A percentile compares a stretch with the other conserved stretches of the same genome.
Evolutionary conservation across 345 rosid species (phyloP).

Genomic region (Pugionium dolabratum): DNA sequence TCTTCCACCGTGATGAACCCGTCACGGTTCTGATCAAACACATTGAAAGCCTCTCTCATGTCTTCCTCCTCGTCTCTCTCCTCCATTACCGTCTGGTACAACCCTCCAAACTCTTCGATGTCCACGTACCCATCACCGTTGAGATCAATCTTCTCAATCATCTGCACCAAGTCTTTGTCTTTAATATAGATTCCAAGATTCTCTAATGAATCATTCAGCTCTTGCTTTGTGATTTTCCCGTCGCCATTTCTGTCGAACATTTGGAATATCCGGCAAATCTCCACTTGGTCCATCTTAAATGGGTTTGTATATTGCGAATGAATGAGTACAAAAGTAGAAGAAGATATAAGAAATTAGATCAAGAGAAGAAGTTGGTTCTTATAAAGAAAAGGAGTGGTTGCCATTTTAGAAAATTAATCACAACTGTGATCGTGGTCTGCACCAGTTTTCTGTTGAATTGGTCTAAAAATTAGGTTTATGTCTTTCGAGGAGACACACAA

Average conservation of each 20-base stretch:
- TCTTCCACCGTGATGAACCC: conserved; percentile 93
- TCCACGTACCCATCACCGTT: conserved; percentile 87
- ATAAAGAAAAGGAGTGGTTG: conserved; percentile 36
- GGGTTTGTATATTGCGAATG: conserved; percentile 5
- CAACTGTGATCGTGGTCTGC: conserved; percentile 41
- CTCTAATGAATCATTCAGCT: conserved; percentile 64
- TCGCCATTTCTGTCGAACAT: conserved; percentile 92
- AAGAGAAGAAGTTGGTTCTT: conserved; percentile 24
- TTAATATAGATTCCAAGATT: conserved; percentile 72
- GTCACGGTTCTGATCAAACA: conserved; percentile 88
- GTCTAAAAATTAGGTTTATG: conserved; percentile 37
- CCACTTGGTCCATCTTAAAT: conserved; percentile 57
- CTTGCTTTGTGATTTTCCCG: conserved; percentile 70
- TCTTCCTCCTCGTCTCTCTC: conserved; percentile 88
- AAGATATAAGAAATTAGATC: conserved; percentile 9
- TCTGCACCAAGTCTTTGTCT: conserved; percentile 62
- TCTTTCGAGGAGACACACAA: conserved; percentile 16
- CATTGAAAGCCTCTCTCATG: conserved; percentile 81
- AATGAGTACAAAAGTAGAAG: conserved; percentile 22
- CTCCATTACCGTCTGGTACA: conserved; percentile 79
- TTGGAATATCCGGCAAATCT: conserved; percentile 74
- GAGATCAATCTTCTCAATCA: conserved; percentile 83
- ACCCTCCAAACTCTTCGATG: conserved; percentile 75
- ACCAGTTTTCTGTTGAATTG: conserved; percentile 43
- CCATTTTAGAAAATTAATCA: conserved; percentile 38